A percentile compares a stretch with the other conserved stretches of the same genome.
These are phyloP conservation scores for Camellia granthamiana DNA, from an alignment of 148 eudicot species.

Conservation along the genomic window DNA sequence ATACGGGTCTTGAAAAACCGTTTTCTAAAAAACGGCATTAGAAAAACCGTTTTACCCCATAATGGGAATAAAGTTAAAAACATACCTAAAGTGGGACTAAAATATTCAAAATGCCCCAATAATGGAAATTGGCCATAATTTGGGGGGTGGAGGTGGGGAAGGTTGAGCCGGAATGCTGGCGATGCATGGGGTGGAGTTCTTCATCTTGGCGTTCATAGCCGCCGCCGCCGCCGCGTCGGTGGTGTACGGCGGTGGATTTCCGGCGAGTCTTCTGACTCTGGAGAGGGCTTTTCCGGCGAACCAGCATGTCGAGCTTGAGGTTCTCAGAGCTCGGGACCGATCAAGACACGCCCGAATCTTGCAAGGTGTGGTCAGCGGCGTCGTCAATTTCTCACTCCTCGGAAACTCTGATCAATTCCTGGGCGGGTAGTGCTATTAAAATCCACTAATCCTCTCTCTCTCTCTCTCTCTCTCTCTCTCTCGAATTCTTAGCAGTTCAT, in stretches of 20 bases:
- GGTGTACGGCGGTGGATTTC: slow-evolving; percentile 22
- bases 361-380: slow-evolving; percentile 58
- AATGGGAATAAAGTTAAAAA: no score
- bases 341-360: slow-evolving; percentile 65
- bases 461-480: no score
- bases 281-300: slow-evolving; percentile 70
- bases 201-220: slow-evolving; percentile 16
- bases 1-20: no score
- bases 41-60: no score
- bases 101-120: no score
- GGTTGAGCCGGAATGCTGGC: slow-evolving; percentile 12
- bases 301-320: slow-evolving; percentile 53
- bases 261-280: slow-evolving; percentile 43
- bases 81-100: no score
- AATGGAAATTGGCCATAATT: no score
- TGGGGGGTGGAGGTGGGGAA: no score
- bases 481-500: background rate
- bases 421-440: slow-evolving; percentile 1
- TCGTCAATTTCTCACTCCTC: slow-evolving; percentile 61
- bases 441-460: no score
- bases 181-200: slow-evolving; percentile 11
- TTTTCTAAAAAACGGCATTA: no score
- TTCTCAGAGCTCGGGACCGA: slow-evolving; percentile 54
- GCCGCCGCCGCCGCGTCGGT: slow-evolving; percentile 32
- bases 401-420: slow-evolving; percentile 78